Conservation (phyloP, 2,329 filamentous ascomycete species). For the Sporothrix variecibatus region DNA sequence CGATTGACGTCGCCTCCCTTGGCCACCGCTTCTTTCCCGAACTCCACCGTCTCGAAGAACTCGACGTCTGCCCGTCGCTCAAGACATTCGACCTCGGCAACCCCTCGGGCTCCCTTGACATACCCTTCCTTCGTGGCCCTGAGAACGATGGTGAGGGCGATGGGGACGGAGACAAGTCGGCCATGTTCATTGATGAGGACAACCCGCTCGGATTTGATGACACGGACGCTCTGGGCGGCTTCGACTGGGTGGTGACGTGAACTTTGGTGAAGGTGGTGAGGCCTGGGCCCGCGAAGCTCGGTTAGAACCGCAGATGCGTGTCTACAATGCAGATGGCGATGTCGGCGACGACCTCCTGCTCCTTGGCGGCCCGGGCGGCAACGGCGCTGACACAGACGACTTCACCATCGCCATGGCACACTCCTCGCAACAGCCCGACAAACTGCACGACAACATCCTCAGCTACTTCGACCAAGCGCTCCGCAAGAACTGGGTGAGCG, state of each 20-base stretch:
- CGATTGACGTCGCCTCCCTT: constrained; percentile 77
- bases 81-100: constrained; percentile 93
- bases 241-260: constrained; percentile 71
- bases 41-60: constrained; percentile 71
- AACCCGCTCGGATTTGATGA: constrained; percentile 81
- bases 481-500: constrained; percentile 95
- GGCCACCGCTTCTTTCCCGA: constrained; percentile 85
- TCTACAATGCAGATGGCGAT: constrained; percentile 67
- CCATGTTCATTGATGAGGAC: constrained; percentile 83
- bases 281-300: constrained; percentile 92
- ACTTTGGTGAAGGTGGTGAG: constrained; percentile 94
- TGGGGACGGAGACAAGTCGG: constrained; percentile 66
- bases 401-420: constrained; percentile 81
- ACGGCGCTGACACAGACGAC: constrained; percentile 56
- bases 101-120: constrained; percentile 78
- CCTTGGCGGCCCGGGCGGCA: constrained; percentile 33
- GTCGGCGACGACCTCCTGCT: constrained; percentile 58
- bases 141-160: constrained; percentile 68
- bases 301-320: constrained; percentile 79
- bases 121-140: constrained; percentile 86
- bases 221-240: constrained; percentile 73
- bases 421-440: constrained; percentile 62
- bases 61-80: constrained; percentile 92
- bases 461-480: constrained; percentile 96
- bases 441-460: constrained; percentile 87